Evolutionary conservation across 805 yeast species (phyloP).

Genomic region (Nakazawaea wyomingensis): DNA sequence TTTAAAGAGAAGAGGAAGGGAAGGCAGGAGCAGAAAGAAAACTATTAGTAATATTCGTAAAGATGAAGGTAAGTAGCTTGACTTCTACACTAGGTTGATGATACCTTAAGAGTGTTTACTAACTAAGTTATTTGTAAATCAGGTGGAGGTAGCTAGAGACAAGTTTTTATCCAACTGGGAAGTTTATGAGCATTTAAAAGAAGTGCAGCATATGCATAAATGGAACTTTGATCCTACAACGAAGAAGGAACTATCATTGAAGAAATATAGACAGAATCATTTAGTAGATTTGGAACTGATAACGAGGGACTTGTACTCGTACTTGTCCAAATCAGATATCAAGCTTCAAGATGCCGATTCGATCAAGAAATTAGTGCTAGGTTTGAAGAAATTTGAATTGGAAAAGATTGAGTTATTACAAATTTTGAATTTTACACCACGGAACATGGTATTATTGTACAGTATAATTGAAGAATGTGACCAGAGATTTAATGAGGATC

Average conservation of each 20-base stretch:
- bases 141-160: conserved; percentile 48
- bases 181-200: conserved; percentile 50
- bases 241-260: conserved; percentile 21
- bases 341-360: conserved; percentile 27
- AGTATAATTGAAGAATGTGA: conserved; percentile 91
- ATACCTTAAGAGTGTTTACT: too few relatives aligned
- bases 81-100: too few relatives aligned
- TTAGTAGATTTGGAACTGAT: conserved; percentile 45
- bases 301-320: conserved; percentile 41
- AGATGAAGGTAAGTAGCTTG: conserved; percentile 11
- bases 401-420: conserved; percentile 84
- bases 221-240: conserved; percentile 36
- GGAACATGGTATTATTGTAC: conserved; percentile 71
- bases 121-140: too few relatives aligned
- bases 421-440: conserved; percentile 75
- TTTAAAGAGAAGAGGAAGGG: too few relatives aligned
- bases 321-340: conserved; percentile 33
- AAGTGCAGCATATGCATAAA: conserved; percentile 38
- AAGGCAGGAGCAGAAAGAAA: too few relatives aligned
- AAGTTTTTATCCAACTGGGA: conserved; percentile 62
- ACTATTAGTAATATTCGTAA: too few relatives aligned
- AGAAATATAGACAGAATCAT: conserved; percentile 24
- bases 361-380: conserved; percentile 35
- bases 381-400: conserved; percentile 46
- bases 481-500: conserved; percentile 66